These are phyloP conservation scores for Penicillium sp. DNA, from an alignment of 2,329 filamentous ascomycete genomes.

Conservation along the genomic window DNA sequence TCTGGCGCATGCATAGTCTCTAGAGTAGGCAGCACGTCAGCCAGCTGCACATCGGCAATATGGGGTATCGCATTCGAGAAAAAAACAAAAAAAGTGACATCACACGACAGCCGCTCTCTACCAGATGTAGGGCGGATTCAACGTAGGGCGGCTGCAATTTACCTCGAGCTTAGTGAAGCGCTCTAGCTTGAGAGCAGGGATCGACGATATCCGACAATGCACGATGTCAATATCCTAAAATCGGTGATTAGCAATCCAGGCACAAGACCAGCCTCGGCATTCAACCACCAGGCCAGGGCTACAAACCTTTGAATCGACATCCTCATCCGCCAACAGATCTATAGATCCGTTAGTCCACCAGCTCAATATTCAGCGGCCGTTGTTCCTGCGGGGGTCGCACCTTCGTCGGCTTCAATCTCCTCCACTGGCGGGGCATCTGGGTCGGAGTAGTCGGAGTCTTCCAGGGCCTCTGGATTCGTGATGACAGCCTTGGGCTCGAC, in stretches of 20 bases:
- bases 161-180: slow-evolving; percentile 75
- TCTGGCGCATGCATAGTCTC: slow-evolving; percentile 88
- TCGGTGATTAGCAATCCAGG: slow-evolving; percentile 15
- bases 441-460: slow-evolving; percentile 84
- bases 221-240: slow-evolving; percentile 79
- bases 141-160: slow-evolving; percentile 12
- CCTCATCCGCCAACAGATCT: slow-evolving; percentile 63
- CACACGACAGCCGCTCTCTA: not conserved
- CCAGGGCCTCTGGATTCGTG: slow-evolving; percentile 77
- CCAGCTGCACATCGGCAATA: not conserved
- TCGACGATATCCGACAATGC: slow-evolving; percentile 81
- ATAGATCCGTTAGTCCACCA: slow-evolving; percentile 16
- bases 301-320: slow-evolving; percentile 54
- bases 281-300: not conserved
- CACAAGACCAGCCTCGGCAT: not conserved
- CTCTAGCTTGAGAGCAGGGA: slow-evolving; percentile 76
- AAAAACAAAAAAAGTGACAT: not conserved
- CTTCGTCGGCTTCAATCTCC: slow-evolving; percentile 79
- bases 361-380: not conserved
- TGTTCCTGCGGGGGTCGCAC: slow-evolving; percentile 43
- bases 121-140: not conserved
- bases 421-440: slow-evolving; percentile 68
- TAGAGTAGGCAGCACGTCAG: slow-evolving; percentile 26
- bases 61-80: not conserved
- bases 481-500: slow-evolving; percentile 70